Percentiles rank a stretch among this genome's conserved stretches.
These are phyloP conservation scores for Cryptococcus sp. DNA, from an alignment of 1,284 basidiomycete species.

Conservation along the genomic window DNA sequence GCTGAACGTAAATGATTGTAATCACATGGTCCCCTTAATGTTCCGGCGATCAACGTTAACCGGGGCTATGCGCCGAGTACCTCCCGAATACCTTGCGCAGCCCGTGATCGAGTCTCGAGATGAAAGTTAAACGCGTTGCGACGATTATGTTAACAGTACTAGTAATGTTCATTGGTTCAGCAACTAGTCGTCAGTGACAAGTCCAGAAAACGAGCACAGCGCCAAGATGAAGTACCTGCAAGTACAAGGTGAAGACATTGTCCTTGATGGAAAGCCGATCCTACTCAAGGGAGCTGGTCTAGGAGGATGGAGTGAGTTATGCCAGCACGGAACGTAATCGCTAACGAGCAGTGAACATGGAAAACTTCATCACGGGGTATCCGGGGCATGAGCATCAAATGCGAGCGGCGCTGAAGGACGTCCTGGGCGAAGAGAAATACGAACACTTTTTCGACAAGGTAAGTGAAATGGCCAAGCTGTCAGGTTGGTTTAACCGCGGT, in stretches of 20 bases:
- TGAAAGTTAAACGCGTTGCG: too few relatives aligned
- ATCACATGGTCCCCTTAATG: too few relatives aligned
- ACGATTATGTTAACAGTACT: too few relatives aligned
- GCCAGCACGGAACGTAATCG: neutral
- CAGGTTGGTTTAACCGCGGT: neutral
- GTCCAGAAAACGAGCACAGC: too few relatives aligned
- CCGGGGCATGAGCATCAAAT: conserved; percentile 58
- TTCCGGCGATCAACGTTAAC: too few relatives aligned
- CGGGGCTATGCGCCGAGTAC: too few relatives aligned
- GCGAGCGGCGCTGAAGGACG: conserved; percentile 64
- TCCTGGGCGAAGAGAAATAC: conserved; percentile 66
- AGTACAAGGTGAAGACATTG: conserved; percentile 23
- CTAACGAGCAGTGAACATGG: conserved; percentile 44
- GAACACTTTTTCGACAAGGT: conserved; percentile 77
- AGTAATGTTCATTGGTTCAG: too few relatives aligned
- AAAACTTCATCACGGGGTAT: conserved; percentile 50
- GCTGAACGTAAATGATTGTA: too few relatives aligned
- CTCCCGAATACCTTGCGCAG: too few relatives aligned
- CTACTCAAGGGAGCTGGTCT: conserved; percentile 40
- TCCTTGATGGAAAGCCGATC: conserved; percentile 30
- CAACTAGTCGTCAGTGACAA: too few relatives aligned
- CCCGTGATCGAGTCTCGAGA: too few relatives aligned
- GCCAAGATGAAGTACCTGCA: conserved; percentile 2
- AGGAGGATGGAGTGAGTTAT: conserved; percentile 48
- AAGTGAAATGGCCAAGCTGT: neutral